phyloP scores from a whole-genome alignment of 2,329 filamentous ascomycete species.

The Dothideomycetes sp. region DNA sequence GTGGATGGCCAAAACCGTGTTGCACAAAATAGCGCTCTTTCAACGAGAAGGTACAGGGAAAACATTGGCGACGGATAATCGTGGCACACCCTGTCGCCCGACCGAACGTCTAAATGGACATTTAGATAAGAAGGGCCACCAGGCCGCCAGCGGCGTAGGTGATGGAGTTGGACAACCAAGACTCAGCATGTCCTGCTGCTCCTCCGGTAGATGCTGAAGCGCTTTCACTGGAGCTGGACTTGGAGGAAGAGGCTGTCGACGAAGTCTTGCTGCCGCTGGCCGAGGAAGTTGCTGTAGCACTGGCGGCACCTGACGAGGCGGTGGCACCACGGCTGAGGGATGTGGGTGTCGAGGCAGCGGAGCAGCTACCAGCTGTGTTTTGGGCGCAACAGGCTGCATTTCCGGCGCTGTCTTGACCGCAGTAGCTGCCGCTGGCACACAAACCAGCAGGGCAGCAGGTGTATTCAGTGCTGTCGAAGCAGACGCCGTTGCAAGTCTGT shows the following conservation, averaged over 20 bases:
- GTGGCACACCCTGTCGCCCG: too few relatives aligned
- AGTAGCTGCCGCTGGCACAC: constrained; percentile 10
- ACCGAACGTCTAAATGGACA: too few relatives aligned
- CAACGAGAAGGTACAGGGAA: too few relatives aligned
- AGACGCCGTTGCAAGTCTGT: constrained; percentile 12
- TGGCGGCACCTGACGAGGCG: constrained; percentile 1
- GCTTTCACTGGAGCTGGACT: neutral
- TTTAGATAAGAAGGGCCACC: constrained; percentile 6
- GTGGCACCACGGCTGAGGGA: constrained; percentile 9
- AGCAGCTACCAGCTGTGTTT: constrained; percentile 12
- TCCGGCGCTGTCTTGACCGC: constrained; percentile 7
- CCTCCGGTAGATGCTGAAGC: constrained; percentile 8
- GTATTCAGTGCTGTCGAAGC: constrained; percentile 6
- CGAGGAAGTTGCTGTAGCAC: constrained; percentile 1
- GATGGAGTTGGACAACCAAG: constrained; percentile 9
- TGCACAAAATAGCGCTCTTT: too few relatives aligned
- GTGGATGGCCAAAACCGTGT: too few relatives aligned
- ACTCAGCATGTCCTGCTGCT: constrained; percentile 8
- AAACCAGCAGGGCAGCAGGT: constrained; percentile 9
- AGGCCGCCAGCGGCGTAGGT: constrained; percentile 10
- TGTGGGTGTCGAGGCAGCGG: constrained; percentile 9
- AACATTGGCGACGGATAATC: too few relatives aligned
- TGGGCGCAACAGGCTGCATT: constrained; percentile 12
- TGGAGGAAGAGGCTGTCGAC: neutral
- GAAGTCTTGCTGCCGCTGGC: constrained; percentile 1